These are phyloP conservation scores for Tubosaeta sp. DNA, from an alignment of 768 basidiomycete genomes.

Conservation along the genomic window DNA sequence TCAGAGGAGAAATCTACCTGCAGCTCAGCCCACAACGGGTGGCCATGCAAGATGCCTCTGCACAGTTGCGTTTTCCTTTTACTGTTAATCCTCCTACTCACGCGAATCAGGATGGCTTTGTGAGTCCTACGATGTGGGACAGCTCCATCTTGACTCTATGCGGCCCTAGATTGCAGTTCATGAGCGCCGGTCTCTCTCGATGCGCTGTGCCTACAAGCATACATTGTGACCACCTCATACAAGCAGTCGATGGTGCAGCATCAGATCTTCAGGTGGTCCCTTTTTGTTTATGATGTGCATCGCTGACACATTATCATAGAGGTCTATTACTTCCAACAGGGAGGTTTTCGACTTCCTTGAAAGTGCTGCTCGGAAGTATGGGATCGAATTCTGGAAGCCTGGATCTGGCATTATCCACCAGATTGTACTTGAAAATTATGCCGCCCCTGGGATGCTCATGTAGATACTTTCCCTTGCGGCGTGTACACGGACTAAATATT, in stretches of 20 bases:
- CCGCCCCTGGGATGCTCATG: constrained; percentile 93
- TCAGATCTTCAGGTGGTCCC: constrained; percentile 69
- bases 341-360: constrained; percentile 98
- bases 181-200: constrained; percentile 85
- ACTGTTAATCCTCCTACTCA: constrained; percentile 9
- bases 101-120: constrained; percentile 70
- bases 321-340: constrained; percentile 82
- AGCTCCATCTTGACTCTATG: constrained; percentile 4
- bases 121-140: constrained; percentile 33
- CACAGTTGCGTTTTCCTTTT: constrained; percentile 58
- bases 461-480: constrained; percentile 30
- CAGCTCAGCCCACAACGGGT: constrained; percentile 90
- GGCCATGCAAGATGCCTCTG: constrained; percentile 94
- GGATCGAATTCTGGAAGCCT: constrained; percentile 97
- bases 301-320: constrained; percentile 36
- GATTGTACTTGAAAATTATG: constrained; percentile 97
- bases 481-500: constrained; percentile 1
- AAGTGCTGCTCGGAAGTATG: constrained; percentile 85
- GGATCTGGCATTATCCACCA: constrained; percentile 93
- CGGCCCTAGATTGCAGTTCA: constrained; percentile 79
- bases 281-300: neutral
- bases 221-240: constrained; percentile 97
- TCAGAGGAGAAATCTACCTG: constrained; percentile 85
- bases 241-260: constrained; percentile 85
- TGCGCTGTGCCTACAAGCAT: constrained; percentile 89